Percentiles rank a stretch among this genome's conserved stretches.
These are phyloP conservation scores for Isoetes taiwanensis DNA, from an alignment of 75 land plant genomes.

Conservation along the genomic window DNA sequence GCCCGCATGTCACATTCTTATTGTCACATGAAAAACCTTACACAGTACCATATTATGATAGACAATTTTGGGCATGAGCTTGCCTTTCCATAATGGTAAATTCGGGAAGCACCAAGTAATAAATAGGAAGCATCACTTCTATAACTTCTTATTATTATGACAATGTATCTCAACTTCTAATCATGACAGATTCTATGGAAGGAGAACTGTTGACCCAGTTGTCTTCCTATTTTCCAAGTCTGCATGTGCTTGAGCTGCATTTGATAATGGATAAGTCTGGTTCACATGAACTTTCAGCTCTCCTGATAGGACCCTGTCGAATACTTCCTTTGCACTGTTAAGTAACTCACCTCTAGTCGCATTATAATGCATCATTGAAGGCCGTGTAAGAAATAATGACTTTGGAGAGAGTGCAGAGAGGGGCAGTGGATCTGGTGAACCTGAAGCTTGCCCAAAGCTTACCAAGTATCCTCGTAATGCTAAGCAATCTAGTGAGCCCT, in stretches of 20 bases:
- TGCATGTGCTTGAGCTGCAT: slow-evolving; percentile 74
- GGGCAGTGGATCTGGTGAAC: slow-evolving; percentile 64
- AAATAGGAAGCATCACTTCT: too few species aligned
- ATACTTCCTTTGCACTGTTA: slow-evolving; percentile 64
- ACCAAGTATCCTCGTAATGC: slow-evolving; percentile 80
- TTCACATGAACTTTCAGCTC: slow-evolving; percentile 52
- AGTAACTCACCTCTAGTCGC: slow-evolving; percentile 69
- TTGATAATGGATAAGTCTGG: slow-evolving; percentile 64
- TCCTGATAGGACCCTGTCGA: slow-evolving; percentile 54
- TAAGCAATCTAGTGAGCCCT: slow-evolving; percentile 85
- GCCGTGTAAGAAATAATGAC: slow-evolving; percentile 72
- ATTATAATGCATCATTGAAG: slow-evolving; percentile 59
- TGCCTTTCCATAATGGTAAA: too few species aligned
- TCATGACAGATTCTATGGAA: too few species aligned
- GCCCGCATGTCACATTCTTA: too few species aligned
- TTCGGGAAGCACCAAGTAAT: too few species aligned
- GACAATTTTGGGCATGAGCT: too few species aligned
- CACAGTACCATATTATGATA: too few species aligned
- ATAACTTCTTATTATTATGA: too few species aligned
- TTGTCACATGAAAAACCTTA: too few species aligned
- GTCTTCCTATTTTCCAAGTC: slow-evolving; percentile 74
- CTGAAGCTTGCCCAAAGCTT: slow-evolving; percentile 77
- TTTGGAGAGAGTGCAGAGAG: slow-evolving; percentile 45
- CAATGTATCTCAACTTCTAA: too few species aligned
- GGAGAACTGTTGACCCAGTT: slow-evolving; percentile 64